Percentiles rank a stretch among this genome's conserved stretches.
Evolutionary conservation across 2,329 filamentous ascomycete genomes (phyloP).

Genomic region (Penicillium sp.): DNA sequence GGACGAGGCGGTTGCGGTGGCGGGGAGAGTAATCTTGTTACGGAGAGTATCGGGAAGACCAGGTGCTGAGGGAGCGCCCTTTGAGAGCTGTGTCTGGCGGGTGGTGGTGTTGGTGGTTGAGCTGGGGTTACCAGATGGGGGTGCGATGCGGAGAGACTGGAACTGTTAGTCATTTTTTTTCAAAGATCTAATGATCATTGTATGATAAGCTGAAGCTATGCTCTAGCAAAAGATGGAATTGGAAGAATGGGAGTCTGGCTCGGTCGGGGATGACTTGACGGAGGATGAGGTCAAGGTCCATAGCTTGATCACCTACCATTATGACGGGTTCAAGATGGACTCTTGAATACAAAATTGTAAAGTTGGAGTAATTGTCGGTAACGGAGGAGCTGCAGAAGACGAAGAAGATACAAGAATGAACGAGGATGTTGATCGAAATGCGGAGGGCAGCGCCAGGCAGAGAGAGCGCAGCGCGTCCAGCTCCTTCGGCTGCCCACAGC

Average conservation of each 20-base stretch:
- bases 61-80: slow-evolving; percentile 82
- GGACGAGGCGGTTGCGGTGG: slow-evolving; percentile 47
- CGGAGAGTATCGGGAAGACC: slow-evolving; percentile 93
- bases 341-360: not conserved
- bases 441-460: slow-evolving; percentile 22
- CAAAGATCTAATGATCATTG: not conserved
- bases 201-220: not conserved
- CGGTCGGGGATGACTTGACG: slow-evolving; percentile 10
- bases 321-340: slow-evolving; percentile 13
- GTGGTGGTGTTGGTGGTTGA: slow-evolving; percentile 64
- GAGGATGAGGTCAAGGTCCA: slow-evolving; percentile 9
- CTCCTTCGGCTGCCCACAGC: slow-evolving; percentile 28
- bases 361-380: not conserved
- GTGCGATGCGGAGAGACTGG: slow-evolving; percentile 87
- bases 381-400: not conserved
- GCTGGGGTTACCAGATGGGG: slow-evolving; percentile 64
- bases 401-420: slow-evolving; percentile 7
- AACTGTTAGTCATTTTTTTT: slow-evolving; percentile 7
- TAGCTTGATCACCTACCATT: slow-evolving; percentile 33
- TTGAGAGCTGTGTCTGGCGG: slow-evolving; percentile 54
- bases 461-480: slow-evolving; percentile 35
- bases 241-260: not conserved
- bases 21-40: slow-evolving; percentile 68
- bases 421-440: slow-evolving; percentile 14
- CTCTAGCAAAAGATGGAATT: not conserved